A percentile compares a stretch with the other conserved stretches of the same genome.
phyloP scores from a whole-genome alignment of 257 asterid species.

The Echium plantagineum region DNA sequence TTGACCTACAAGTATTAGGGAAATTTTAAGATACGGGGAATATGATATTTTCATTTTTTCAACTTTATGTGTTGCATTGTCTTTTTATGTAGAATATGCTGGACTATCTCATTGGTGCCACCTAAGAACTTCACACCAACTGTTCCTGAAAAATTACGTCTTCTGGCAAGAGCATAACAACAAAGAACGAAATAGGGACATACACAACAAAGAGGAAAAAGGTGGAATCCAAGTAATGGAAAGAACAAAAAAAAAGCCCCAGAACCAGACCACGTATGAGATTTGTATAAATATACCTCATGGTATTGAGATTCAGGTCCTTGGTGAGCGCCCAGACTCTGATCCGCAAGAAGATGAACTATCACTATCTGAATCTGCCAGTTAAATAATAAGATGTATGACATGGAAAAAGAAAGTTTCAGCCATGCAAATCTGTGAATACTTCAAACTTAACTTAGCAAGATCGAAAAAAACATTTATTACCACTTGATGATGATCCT shows the following conservation, averaged over 20 bases:
- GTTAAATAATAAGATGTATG: neutral
- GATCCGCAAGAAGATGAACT: slow-evolving; percentile 68
- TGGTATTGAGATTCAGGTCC: slow-evolving; percentile 18
- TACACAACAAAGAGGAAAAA: slow-evolving; percentile 1
- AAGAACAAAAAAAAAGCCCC: slow-evolving; percentile 2
- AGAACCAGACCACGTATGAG: neutral
- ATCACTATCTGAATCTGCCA: slow-evolving; percentile 70
- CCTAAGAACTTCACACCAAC: too few species aligned
- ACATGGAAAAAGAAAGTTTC: neutral
- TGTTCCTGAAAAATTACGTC: too few species aligned
- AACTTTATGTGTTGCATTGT: too few species aligned
- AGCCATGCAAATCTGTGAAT: neutral
- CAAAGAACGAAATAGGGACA: too few species aligned
- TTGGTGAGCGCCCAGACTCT: slow-evolving; percentile 45
- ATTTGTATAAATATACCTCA: slow-evolving; percentile 15
- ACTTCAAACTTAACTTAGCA: neutral
- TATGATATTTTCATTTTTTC: too few species aligned
- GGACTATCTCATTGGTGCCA: too few species aligned
- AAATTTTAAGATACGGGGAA: too few species aligned
- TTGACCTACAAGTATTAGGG: too few species aligned
- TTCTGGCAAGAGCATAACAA: too few species aligned
- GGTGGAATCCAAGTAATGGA: slow-evolving; percentile 6
- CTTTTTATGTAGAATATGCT: too few species aligned
- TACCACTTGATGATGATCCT: slow-evolving; percentile 84
- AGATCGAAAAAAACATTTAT: slow-evolving; percentile 5